Conservation (phyloP, 805 yeast species). For the Kurtzmaniella fragi region DNA sequence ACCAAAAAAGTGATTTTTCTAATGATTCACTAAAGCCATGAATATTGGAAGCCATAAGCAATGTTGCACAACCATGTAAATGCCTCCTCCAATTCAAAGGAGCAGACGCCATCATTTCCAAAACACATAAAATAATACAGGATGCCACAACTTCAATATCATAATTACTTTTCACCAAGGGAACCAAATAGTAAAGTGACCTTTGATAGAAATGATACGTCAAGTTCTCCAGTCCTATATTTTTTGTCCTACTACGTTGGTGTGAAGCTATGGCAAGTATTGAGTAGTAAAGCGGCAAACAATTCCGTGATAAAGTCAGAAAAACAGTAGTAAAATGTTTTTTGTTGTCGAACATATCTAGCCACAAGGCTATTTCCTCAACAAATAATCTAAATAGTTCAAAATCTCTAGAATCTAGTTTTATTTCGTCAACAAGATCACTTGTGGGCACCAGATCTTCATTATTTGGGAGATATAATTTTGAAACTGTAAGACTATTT, state of each 20-base stretch:
- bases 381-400: conserved; percentile 1
- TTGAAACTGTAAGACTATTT: too few species aligned
- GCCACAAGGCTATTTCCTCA: conserved; percentile 2
- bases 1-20: conserved; percentile 3
- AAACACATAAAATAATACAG: conserved; percentile 3
- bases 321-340: conserved; percentile 3
- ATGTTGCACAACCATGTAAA: conserved; percentile 1
- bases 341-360: conserved; percentile 3
- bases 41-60: conserved; percentile 2
- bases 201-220: conserved; percentile 3
- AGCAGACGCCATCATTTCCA: conserved; percentile 3
- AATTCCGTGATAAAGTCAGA: conserved; percentile 2
- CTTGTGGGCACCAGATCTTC: too few species aligned
- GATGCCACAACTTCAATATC: conserved; percentile 3
- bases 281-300: conserved; percentile 1
- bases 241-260: neutral
- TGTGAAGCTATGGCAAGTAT: conserved; percentile 1
- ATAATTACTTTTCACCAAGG: neutral
- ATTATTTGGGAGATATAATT: too few species aligned
- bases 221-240: neutral
- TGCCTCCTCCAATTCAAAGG: conserved; percentile 2
- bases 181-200: conserved; percentile 2
- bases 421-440: conserved; percentile 1
- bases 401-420: conserved; percentile 1
- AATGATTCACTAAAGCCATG: conserved; percentile 1